A percentile compares a stretch with the other conserved stretches of the same genome.
These are phyloP conservation scores for Didymella segeticola DNA, from an alignment of 2,329 filamentous ascomycete species.

Conservation along the genomic window DNA sequence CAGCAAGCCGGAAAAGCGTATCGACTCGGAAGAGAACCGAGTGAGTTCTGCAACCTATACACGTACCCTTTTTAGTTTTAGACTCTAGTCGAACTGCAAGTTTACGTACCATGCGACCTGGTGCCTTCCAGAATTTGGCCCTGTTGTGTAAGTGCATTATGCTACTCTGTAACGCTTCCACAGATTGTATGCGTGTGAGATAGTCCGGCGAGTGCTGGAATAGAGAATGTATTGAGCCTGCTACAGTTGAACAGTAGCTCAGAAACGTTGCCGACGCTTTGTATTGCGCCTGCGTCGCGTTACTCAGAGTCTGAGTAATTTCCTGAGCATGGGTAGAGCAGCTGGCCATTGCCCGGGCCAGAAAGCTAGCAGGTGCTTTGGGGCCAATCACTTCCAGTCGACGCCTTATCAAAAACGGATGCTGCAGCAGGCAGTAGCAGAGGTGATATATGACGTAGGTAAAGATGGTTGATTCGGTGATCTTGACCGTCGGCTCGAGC, in stretches of 20 bases:
- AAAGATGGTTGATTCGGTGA: slow-evolving; percentile 11
- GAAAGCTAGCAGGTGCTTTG: not conserved
- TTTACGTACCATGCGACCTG: slow-evolving; percentile 6
- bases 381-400: not conserved
- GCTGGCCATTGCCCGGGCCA: not conserved
- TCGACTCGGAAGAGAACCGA: not conserved
- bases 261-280: slow-evolving; percentile 9
- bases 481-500: not conserved
- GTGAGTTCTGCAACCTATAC: not conserved
- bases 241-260: slow-evolving; percentile 7
- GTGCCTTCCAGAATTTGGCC: slow-evolving; percentile 5
- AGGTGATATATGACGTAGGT: slow-evolving; percentile 10
- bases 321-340: not conserved
- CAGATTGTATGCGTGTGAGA: not conserved
- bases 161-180: slow-evolving; percentile 1
- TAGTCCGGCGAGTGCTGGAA: slow-evolving; percentile 8
- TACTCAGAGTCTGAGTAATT: slow-evolving; percentile 6
- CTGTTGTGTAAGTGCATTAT: slow-evolving; percentile 1
- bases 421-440: slow-evolving; percentile 13
- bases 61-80: not conserved
- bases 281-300: slow-evolving; percentile 2
- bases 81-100: too few species aligned
- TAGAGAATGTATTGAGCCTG: slow-evolving; percentile 8
- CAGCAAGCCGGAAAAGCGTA: not conserved
- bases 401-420: slow-evolving; percentile 11